Percentiles rank a stretch among this genome's conserved stretches.
These are phyloP conservation scores for Blastobotrys chiropterorum DNA, from an alignment of 805 yeast genomes.

Conservation along the genomic window DNA sequence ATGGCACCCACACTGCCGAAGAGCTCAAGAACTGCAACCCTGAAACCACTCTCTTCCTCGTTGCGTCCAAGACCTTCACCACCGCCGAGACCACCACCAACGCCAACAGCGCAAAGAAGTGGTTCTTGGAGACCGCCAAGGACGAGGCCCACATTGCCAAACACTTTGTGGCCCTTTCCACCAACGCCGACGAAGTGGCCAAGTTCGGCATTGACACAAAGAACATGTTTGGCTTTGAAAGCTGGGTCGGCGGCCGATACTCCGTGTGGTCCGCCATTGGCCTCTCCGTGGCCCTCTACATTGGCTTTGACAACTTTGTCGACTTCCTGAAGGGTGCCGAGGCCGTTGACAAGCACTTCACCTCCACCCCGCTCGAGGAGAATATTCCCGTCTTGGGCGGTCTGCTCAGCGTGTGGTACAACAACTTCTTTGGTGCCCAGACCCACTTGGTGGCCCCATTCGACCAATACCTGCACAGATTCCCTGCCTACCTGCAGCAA, in stretches of 20 bases:
- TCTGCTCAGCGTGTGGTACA: constrained; percentile 93
- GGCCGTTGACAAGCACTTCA: constrained; percentile 90
- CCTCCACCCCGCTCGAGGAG: constrained; percentile 73
- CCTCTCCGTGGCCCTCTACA: constrained; percentile 86
- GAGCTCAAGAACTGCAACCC: constrained; percentile 69
- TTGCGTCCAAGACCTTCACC: constrained; percentile 97
- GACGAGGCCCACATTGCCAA: constrained; percentile 76
- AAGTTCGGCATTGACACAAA: constrained; percentile 96
- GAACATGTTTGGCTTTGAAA: constrained; percentile 98
- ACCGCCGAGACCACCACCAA: constrained; percentile 97
- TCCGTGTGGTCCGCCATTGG: constrained; percentile 99
- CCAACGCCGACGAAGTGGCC: constrained; percentile 84
- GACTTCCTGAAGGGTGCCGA: constrained; percentile 94
- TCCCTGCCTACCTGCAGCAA: constrained; percentile 99
- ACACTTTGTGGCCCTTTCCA: constrained; percentile 95
- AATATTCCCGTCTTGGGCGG: constrained; percentile 95
- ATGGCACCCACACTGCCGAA: constrained; percentile 96
- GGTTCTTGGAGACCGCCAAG: constrained; percentile 78
- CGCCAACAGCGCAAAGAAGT: constrained; percentile 88
- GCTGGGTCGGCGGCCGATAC: constrained; percentile 99
- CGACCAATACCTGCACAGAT: constrained; percentile 97
- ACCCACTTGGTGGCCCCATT: constrained; percentile 98
- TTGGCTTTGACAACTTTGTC: constrained; percentile 93
- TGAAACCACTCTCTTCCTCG: constrained; percentile 79
- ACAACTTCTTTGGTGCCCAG: constrained; percentile 96